These are phyloP conservation scores for Bombardia bombarda DNA, from an alignment of 495 filamentous ascomycete species.

Conservation along the genomic window DNA sequence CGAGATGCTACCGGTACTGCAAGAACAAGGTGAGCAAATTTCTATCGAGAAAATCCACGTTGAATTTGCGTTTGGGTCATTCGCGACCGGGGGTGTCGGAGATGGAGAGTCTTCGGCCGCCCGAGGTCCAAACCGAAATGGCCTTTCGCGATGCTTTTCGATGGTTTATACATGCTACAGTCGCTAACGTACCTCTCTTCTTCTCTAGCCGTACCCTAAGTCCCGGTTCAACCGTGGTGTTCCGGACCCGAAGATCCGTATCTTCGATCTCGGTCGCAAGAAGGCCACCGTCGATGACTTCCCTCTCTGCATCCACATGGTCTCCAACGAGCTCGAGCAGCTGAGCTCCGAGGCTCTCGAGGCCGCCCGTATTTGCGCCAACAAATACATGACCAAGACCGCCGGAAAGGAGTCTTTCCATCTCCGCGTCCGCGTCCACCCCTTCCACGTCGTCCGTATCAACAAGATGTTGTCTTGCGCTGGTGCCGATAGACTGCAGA, in stretches of 20 bases:
- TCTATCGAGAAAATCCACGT: constrained; percentile 3
- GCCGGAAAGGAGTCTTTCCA: constrained; percentile 99
- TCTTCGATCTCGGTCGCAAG: constrained; percentile 99
- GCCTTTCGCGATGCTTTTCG: neutral
- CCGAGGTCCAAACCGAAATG: no score
- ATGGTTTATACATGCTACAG: no score
- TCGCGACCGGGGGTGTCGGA: neutral
- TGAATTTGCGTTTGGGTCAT: constrained; percentile 4
- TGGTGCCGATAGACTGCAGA: constrained; percentile 99
- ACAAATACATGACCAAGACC: constrained; percentile 98
- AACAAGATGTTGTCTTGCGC: constrained; percentile 99
- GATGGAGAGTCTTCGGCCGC: neutral
- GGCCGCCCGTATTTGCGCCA: constrained; percentile 98
- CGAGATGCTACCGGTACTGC: constrained; percentile 99
- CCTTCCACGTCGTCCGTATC: constrained; percentile 99
- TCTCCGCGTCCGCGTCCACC: constrained; percentile 94
- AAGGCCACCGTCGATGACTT: constrained; percentile 97
- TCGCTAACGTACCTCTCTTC: constrained; percentile 27
- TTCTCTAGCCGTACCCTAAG: constrained; percentile 97
- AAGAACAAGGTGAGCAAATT: constrained; percentile 90
- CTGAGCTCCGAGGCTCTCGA: constrained; percentile 97
- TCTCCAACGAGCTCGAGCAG: constrained; percentile 99
- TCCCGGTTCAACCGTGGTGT: constrained; percentile 99
- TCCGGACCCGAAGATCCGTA: constrained; percentile 97
- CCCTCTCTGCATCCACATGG: constrained; percentile 94